Evolutionary conservation across 2,329 filamentous ascomycete genomes (phyloP), one percentile per base, ranked within the genome.

Genomic region (Fusarium sp.): DNA sequence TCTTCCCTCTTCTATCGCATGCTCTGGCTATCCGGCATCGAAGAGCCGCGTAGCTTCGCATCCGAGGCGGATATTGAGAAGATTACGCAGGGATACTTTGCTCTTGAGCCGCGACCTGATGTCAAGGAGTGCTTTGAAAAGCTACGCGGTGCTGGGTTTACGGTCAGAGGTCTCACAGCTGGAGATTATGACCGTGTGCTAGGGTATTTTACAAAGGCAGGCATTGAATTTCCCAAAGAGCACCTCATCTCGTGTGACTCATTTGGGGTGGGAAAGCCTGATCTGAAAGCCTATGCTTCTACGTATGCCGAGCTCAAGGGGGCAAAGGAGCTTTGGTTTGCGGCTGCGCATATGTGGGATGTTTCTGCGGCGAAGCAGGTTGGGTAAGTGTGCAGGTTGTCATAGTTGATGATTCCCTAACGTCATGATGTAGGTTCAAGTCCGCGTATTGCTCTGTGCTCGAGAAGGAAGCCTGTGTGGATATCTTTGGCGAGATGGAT

Each of bases 1-100:
- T 64, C 74, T 13, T 76, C 79, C 1, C 72, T 85, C 20, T 86
- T 87, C 76, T 85, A 84, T 73, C 83, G 85, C 57, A 82, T 81
- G 11, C 75, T 86, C 16, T 80, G 75, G 68, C 78, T 83, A 42
- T 75, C 81, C 0, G 84, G 85, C 1, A 78, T 86, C 14, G 34
- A 75, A 7, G 78, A 84, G 3, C 83, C 84, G 0, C 76, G 82
- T 1, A 46, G 66, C 5, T 76, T 85, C 16, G 82, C 81, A 3
- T 82, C 73, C 1, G 80, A 82, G 2, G 82, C 80, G 4, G 83
- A 87, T 43, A 71, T 81, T 0, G 76, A 80, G 40, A 77, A 75
- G 18, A 78, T 82, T 53, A 76, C 82, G 5, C 74, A 78, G 0
- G 66, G 53, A 0, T 68, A 68, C 8, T 20, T 43, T 41, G 23